phyloP scores from a whole-genome alignment of 2,329 filamentous ascomycete genomes.

The Cryphonectria japonica region DNA sequence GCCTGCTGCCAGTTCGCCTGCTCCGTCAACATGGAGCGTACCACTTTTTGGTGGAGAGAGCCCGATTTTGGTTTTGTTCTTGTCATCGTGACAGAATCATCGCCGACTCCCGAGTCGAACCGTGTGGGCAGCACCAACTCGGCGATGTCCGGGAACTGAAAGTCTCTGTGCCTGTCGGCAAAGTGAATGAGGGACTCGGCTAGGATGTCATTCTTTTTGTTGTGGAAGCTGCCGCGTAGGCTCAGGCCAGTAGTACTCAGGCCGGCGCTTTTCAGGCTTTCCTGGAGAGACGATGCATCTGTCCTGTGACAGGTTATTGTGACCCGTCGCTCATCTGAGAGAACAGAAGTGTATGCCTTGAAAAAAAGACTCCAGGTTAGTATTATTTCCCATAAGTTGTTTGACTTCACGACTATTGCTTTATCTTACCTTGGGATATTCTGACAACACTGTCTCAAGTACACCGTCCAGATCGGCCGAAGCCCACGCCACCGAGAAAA shows the following conservation, averaged over 20 bases:
- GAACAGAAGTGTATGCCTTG: conserved; percentile 14
- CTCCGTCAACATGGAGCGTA: conserved; percentile 4
- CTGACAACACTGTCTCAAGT: neutral
- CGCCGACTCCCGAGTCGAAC: neutral
- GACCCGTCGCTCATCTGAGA: conserved; percentile 5
- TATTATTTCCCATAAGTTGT: too few species aligned
- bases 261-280: neutral
- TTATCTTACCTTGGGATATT: conserved; percentile 9
- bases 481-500: conserved; percentile 1
- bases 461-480: neutral
- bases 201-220: neutral
- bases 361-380: neutral
- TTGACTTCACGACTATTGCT: too few species aligned
- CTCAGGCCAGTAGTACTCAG: neutral
- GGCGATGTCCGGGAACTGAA: neutral
- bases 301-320: conserved; percentile 11
- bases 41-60: conserved; percentile 2
- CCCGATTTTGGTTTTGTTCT: neutral
- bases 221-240: conserved; percentile 9
- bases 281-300: neutral
- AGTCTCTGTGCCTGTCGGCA: neutral
- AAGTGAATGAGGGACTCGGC: conserved; percentile 3
- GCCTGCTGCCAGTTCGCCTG: conserved; percentile 3
- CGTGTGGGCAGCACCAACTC: neutral
- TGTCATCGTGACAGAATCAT: neutral